Conservation (phyloP, 768 basidiomycete genomes). For the Amanita muscaria region DNA sequence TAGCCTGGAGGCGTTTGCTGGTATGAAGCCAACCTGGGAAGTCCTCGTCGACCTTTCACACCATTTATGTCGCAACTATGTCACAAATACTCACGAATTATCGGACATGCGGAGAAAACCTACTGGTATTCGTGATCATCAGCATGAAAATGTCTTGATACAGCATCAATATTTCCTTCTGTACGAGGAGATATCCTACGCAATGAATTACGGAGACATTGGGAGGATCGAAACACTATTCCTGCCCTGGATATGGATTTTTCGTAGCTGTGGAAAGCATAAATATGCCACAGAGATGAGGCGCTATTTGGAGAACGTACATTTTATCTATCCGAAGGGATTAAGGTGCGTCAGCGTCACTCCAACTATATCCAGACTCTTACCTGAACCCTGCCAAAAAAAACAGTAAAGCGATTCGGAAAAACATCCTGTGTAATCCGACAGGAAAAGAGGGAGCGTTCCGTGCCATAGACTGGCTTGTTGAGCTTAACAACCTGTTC, state of each 20-base stretch:
- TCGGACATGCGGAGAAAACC: too few relatives aligned
- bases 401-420: conserved; percentile 3
- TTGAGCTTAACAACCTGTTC: conserved; percentile 6
- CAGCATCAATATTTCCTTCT: conserved; percentile 24
- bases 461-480: too few relatives aligned
- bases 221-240: conserved; percentile 7
- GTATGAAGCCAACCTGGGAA: too few relatives aligned
- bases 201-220: conserved; percentile 15
- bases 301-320: conserved; percentile 10
- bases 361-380: not conserved
- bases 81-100: too few relatives aligned
- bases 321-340: conserved; percentile 10
- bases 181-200: too few relatives aligned
- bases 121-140: conserved; percentile 24
- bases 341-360: not conserved
- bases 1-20: too few relatives aligned
- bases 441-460: conserved; percentile 3
- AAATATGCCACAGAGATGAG: conserved; percentile 13
- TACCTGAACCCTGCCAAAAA: too few relatives aligned
- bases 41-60: too few relatives aligned
- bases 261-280: conserved; percentile 12
- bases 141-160: conserved; percentile 25
- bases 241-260: conserved; percentile 12
- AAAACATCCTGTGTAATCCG: conserved; percentile 3
- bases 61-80: too few relatives aligned